Conservation (phyloP, 257 asterid species). For the Anisodus tanguticus region DNA sequence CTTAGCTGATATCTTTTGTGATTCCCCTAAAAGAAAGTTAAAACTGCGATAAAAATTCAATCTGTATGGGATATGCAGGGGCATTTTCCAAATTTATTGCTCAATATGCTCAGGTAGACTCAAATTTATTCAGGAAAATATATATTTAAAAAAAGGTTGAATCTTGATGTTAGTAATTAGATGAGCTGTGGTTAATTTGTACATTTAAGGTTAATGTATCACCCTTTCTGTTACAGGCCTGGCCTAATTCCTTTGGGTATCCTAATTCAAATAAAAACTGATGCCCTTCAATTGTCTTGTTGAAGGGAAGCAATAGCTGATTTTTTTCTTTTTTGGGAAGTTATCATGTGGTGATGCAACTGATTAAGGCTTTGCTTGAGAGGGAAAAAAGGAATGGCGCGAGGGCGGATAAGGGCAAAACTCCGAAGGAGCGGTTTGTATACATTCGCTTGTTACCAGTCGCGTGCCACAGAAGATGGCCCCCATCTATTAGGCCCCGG, state of each 20-base stretch:
- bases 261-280: background rate
- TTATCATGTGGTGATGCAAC: slow-evolving; percentile 10
- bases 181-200: background rate
- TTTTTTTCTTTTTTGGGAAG: background rate
- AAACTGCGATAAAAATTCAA: background rate
- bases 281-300: background rate
- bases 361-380: slow-evolving; percentile 32
- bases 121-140: background rate
- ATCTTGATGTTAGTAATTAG: background rate
- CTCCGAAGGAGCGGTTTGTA: slow-evolving; percentile 75
- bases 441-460: slow-evolving; percentile 73
- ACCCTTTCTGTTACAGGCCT: slow-evolving; percentile 8
- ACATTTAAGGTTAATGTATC: slow-evolving; percentile 4
- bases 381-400: slow-evolving; percentile 52
- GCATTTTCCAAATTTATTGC: background rate
- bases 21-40: background rate
- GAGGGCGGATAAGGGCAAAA: slow-evolving; percentile 80
- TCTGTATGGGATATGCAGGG: background rate
- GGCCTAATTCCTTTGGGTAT: slow-evolving; percentile 5
- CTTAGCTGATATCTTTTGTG: background rate
- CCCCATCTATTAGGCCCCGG: slow-evolving; percentile 74
- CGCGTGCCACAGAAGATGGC: slow-evolving; percentile 50
- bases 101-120: background rate
- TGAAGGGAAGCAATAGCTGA: background rate
- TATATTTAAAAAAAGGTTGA: background rate